Conservation (phyloP, 495 filamentous ascomycete species). For the Penicillium canescens region DNA sequence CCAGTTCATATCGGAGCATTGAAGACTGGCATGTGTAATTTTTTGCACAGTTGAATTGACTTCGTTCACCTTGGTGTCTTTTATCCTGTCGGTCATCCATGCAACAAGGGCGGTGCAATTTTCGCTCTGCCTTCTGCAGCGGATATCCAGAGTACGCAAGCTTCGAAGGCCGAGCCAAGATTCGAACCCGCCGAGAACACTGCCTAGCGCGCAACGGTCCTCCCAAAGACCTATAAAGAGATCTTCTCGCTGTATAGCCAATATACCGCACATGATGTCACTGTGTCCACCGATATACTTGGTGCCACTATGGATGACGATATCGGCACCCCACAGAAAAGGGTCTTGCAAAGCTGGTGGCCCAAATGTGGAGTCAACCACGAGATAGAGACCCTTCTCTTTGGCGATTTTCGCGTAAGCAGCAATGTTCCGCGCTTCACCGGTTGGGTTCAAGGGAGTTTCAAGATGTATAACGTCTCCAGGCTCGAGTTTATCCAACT, state of each 20-base stretch:
- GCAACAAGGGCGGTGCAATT: conserved; percentile 64
- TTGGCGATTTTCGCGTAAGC: conserved; percentile 68
- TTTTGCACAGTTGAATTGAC: conserved; percentile 50
- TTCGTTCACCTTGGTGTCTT: conserved; percentile 31
- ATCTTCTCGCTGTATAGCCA: conserved; percentile 56
- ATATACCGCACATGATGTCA: conserved; percentile 80
- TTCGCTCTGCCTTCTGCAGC: conserved; percentile 67
- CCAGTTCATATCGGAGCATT: conserved; percentile 64
- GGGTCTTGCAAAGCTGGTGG: conserved; percentile 83
- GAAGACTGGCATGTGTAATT: conserved; percentile 72
- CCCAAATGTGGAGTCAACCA: conserved; percentile 83
- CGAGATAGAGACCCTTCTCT: conserved; percentile 62
- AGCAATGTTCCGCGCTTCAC: conserved; percentile 66
- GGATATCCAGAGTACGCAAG: conserved; percentile 76
- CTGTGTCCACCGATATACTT: conserved; percentile 92
- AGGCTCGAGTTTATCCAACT: conserved; percentile 50
- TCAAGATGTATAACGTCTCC: conserved; percentile 87
- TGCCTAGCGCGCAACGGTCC: conserved; percentile 69
- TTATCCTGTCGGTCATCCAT: conserved; percentile 54
- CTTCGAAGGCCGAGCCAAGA: conserved; percentile 83
- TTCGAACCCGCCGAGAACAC: conserved; percentile 82
- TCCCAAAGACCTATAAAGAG: conserved; percentile 53
- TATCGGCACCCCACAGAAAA: conserved; percentile 70
- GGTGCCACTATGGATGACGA: conserved; percentile 82
- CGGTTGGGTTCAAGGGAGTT: conserved; percentile 83